These are phyloP conservation scores for Trichoderma sp. DNA, from an alignment of 2,329 filamentous ascomycete genomes.

Conservation along the genomic window DNA sequence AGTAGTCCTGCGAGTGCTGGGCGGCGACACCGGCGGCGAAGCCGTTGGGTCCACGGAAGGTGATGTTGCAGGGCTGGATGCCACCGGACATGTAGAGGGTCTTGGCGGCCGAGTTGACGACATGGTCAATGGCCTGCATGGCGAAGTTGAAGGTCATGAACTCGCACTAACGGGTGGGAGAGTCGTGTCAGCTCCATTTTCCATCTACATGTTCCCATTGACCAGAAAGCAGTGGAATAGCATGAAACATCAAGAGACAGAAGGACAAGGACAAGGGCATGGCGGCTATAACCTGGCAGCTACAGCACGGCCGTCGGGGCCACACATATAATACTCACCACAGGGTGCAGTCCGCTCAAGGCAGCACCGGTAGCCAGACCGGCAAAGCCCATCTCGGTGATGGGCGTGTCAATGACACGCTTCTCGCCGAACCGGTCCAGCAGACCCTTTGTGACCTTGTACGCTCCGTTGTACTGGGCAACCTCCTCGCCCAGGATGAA, in stretches of 20 bases:
- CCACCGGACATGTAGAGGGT: constrained; percentile 99
- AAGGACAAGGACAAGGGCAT: background rate
- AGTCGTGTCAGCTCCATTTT: background rate
- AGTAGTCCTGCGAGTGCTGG: constrained; percentile 99
- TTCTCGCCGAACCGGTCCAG: constrained; percentile 96
- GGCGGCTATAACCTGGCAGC: background rate
- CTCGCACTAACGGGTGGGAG: constrained; percentile 67
- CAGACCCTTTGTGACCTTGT: constrained; percentile 99
- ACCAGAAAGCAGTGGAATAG: no score
- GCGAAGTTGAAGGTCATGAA: constrained; percentile 99
- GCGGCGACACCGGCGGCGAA: constrained; percentile 94
- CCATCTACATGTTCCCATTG: no score
- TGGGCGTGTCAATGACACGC: constrained; percentile 96
- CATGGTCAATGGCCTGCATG: constrained; percentile 99
- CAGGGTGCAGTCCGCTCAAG: constrained; percentile 87
- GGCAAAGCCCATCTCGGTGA: constrained; percentile 94
- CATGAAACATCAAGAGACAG: background rate
- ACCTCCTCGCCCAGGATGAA: constrained; percentile 98
- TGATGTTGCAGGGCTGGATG: constrained; percentile 99
- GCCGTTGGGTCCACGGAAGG: constrained; percentile 98
- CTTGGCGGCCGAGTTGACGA: constrained; percentile 98
- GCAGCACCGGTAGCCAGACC: constrained; percentile 94
- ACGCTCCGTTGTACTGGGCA: constrained; percentile 99
- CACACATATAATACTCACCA: constrained; percentile 62
- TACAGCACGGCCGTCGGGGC: background rate